Base-by-base conservation (phyloP, 805 yeast genomes). In the Pichia californica region DNA sequence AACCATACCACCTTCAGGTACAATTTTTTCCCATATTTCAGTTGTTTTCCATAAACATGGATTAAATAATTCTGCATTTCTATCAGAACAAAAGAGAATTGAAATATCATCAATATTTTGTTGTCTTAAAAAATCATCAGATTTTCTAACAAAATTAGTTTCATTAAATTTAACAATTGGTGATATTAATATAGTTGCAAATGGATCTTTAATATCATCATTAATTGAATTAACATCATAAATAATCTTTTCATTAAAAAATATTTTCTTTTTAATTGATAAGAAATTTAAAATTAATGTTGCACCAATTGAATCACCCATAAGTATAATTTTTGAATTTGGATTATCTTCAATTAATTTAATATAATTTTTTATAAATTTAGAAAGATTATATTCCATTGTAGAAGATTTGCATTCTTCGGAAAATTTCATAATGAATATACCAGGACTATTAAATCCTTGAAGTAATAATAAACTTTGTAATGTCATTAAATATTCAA, bases 281-380 rank as follows among this genome's bases (percentile, higher is more conserved):
- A 72, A 42, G 40, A 69, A 51, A 11, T 68, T 52, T 37, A 72
- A 47, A 3, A 61, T 58, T 31, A 71, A 47, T n/a, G 68, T 69
- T 0, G 73, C 78, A 1, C 81, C 80, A 4, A 66, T 55, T 0
- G 78, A 72, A 41, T 75, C 78, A 0, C 79, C 80, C 38, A 62
- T 52, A 5, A 71, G 36, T 4, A 70, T 55, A 3, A 59, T 36
- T 20, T 59, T 59, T 1, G 73, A 55, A 0, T 44, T 38, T 0
- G 63, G 63, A 36, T 52, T 42, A n/a, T 23, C 13, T 13, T 26
- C 29, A 8, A 16, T 15, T 8, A 49, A 13, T 15, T 36, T 15
- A 3, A 23, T 19, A 36, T 36, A 43, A 3, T 31, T 16, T 15
- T 45, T 38, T 10, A 31, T 30, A 10, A 51, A 30, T 1, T 20